These are phyloP conservation scores for Hepatocystis sp. DNA, from an alignment of 169 alveolate genomes.

Conservation along the genomic window DNA sequence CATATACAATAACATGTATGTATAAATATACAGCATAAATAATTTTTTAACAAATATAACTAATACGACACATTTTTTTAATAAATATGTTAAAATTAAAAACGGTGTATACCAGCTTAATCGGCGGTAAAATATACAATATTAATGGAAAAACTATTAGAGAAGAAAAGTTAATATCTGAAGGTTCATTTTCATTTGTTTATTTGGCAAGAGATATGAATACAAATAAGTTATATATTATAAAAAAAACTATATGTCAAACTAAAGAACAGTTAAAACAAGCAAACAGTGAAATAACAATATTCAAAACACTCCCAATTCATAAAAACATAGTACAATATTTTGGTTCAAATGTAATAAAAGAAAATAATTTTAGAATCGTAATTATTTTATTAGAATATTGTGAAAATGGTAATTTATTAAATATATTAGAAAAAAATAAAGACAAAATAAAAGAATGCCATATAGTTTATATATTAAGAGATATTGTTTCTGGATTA, in stretches of 20 bases:
- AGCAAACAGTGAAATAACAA: conserved; percentile 79
- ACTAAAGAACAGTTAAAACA: conserved; percentile 72
- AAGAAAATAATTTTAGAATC: conserved; percentile 23
- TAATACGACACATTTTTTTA: too few relatives aligned
- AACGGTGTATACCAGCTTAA: conserved; percentile 63
- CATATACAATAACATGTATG: too few relatives aligned
- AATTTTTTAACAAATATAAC: too few relatives aligned
- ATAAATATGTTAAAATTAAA: conserved; percentile 42
- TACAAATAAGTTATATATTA: conserved; percentile 78
- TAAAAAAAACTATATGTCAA: conserved; percentile 80
- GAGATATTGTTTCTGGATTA: conserved; percentile 79
- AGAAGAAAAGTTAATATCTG: conserved; percentile 77
- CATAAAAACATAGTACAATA: conserved; percentile 76
- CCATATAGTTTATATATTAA: conserved; percentile 77
- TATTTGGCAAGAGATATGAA: conserved; percentile 80
- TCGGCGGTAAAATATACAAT: conserved; percentile 52
- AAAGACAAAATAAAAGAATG: conserved; percentile 81
- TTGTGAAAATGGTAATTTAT: conserved; percentile 78
- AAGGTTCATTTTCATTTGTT: conserved; percentile 87
- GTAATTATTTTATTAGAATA: conserved; percentile 71
- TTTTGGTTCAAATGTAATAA: conserved; percentile 53
- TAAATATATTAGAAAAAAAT: conserved; percentile 87
- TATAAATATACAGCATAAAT: too few relatives aligned
- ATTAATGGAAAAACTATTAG: conserved; percentile 63
- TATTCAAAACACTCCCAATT: conserved; percentile 61